Percentiles rank a stretch among this genome's conserved stretches.
These are phyloP conservation scores for Leishmania gerbilli DNA, from an alignment of 208 protist genomes.

Conservation along the genomic window DNA sequence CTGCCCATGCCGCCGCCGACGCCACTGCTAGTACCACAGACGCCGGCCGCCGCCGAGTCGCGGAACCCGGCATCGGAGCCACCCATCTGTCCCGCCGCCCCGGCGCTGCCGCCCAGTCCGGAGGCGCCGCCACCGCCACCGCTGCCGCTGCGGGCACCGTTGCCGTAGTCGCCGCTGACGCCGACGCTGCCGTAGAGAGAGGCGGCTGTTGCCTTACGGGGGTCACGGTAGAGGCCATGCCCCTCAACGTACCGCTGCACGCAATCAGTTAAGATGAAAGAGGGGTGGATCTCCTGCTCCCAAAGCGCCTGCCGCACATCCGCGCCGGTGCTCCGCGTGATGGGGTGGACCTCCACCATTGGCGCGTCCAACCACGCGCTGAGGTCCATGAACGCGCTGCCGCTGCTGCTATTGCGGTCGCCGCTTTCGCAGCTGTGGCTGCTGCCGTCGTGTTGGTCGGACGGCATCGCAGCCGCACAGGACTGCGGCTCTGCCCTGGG, in stretches of 20 bases:
- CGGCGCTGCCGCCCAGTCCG: conserved; percentile 8
- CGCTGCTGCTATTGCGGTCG: not conserved
- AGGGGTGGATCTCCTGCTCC: conserved; percentile 72
- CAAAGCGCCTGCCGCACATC: conserved; percentile 88
- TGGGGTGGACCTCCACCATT: conserved; percentile 82
- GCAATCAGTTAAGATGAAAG: conserved; percentile 60
- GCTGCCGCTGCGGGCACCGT: conserved; percentile 10
- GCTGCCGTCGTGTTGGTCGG: not conserved
- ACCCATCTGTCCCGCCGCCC: conserved; percentile 8
- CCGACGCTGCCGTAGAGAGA: conserved; percentile 34
- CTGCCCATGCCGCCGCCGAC: conserved; percentile 5
- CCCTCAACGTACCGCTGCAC: conserved; percentile 83
- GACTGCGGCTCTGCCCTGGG: not conserved
- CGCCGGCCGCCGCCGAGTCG: conserved; percentile 1
- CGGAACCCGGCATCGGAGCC: conserved; percentile 15
- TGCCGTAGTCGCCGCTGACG: conserved; percentile 22
- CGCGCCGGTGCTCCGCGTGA: conserved; percentile 74
- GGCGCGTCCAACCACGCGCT: conserved; percentile 34
- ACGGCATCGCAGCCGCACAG: not conserved
- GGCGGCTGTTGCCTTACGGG: conserved; percentile 56
- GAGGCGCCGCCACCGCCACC: conserved; percentile 3
- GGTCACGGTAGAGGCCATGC: conserved; percentile 81
- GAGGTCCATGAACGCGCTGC: not conserved
- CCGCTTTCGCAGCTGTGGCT: not conserved
- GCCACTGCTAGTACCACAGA: not conserved